phyloP scores from a whole-genome alignment of 139 green algal species.

The Desmodesmus armatus region DNA sequence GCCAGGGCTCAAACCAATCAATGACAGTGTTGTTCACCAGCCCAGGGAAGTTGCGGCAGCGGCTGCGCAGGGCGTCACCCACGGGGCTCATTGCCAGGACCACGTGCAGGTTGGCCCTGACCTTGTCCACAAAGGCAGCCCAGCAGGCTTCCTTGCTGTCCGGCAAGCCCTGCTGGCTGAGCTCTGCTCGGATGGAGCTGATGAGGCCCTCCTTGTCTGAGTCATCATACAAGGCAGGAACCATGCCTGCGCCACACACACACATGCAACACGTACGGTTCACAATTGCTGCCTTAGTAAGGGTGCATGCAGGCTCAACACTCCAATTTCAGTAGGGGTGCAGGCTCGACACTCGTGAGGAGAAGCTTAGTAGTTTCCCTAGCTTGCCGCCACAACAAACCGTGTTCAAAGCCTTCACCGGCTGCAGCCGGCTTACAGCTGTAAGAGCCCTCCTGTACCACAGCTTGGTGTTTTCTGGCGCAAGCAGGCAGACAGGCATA shows the following conservation, averaged over 20 bases:
- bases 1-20: conserved; percentile 94
- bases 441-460: too few species aligned
- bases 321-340: not conserved
- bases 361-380: too few species aligned
- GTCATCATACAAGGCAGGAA: conserved; percentile 88
- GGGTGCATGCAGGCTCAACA: not conserved
- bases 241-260: conserved; percentile 80
- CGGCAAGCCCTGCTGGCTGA: conserved; percentile 66
- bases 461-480: too few species aligned
- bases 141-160: conserved; percentile 91
- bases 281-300: not conserved
- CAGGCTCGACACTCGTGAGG: not conserved
- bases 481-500: not conserved
- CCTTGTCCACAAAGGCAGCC: conserved; percentile 82
- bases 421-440: too few species aligned
- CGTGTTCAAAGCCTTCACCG: too few species aligned
- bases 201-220: conserved; percentile 82
- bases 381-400: too few species aligned
- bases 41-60: conserved; percentile 86
- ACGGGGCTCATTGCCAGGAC: conserved; percentile 89
- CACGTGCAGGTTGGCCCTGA: conserved; percentile 86
- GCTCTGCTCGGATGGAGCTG: conserved; percentile 72
- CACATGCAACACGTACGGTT: not conserved
- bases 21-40: conserved; percentile 94
- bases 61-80: conserved; percentile 86